Percentiles rank a stretch among this genome's conserved stretches.
phyloP scores from a whole-genome alignment of 495 filamentous ascomycete species.

The Bacidia rubella region DNA sequence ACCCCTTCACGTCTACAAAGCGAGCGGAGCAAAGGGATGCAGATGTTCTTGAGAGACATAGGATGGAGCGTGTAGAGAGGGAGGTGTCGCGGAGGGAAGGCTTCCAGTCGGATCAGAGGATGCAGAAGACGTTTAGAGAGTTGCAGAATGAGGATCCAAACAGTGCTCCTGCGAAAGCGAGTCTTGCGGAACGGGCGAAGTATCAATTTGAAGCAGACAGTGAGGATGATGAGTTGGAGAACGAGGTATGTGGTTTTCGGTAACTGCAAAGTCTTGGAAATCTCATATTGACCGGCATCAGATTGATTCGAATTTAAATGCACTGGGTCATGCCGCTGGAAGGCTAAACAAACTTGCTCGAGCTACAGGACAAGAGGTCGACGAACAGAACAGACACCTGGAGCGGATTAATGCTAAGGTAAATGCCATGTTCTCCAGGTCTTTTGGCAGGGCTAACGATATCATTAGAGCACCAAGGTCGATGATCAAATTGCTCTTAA shows the following conservation, averaged over 20 bases:
- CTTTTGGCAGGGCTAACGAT: constrained; percentile 22
- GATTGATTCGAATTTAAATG: constrained; percentile 52
- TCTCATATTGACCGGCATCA: constrained; percentile 25
- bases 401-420: constrained; percentile 64
- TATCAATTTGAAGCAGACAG: constrained; percentile 70
- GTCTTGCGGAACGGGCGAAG: constrained; percentile 53
- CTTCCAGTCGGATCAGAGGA: constrained; percentile 41
- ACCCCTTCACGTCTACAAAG: constrained; percentile 52
- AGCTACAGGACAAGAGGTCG: constrained; percentile 59
- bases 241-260: constrained; percentile 26
- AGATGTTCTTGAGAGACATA: constrained; percentile 46
- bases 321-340: constrained; percentile 43
- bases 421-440: neutral
- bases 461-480: constrained; percentile 46
- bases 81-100: constrained; percentile 55
- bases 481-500: constrained; percentile 62
- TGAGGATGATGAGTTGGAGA: constrained; percentile 64
- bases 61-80: constrained; percentile 49
- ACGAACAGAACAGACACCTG: constrained; percentile 60
- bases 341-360: constrained; percentile 52
- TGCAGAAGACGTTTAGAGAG: constrained; percentile 47
- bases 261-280: neutral
- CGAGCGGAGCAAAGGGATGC: constrained; percentile 47
- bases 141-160: constrained; percentile 28
- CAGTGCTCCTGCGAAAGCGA: constrained; percentile 33